Base-by-base conservation (phyloP, 192 early-diverging fungal genomes). In the Backusella sp. region DNA sequence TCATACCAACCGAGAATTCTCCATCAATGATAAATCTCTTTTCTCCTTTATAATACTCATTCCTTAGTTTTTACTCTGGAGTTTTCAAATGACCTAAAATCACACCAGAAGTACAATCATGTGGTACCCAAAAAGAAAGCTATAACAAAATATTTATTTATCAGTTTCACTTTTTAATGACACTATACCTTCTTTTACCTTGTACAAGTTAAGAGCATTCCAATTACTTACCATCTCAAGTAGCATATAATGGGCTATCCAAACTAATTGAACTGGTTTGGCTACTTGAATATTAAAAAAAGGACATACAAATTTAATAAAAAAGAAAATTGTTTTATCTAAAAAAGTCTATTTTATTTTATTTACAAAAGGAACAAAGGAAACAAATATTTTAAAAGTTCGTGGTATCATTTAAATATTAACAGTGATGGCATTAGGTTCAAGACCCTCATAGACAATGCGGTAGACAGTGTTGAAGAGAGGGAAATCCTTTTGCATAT, bases 391-490 rank as follows among this genome's bases (percentile, higher is more conserved):
- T 23, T 69, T 12, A 35, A 69, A 37, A 14, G 14, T 37, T 37
- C 12, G 5, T 69, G 68, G 68, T 69, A 49, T 26, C 7, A 70
- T 44, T 79, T 88, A 89, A 59, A 90, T 84, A 73, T 86, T 90
- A 62, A 82, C 80, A 28, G 94, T 86, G 67, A 99, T 95, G 23
- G 86, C 82, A 35, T 85, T 77, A n/a, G 95, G 89, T 12, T 90
- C 83, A 56, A 87, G 77, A 37, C 85, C 87, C 79, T 97, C 90
- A 80, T 96, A 99, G 71, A 93, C 94, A 70, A 99, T 94, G 62
- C 89, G 78, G 84, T 99, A 98, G n/a, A 99, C 92, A 65, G 92
- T 91, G 6, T 94, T 94, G 82, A 99, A 97, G 66, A 99, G 80
- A n/a, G 96, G 96, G 85, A 95, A 97, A 76, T 95, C 89, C 21